Evolutionary conservation across 2,329 filamentous ascomycete genomes (phyloP).

Genomic region (Colletotrichum tabaci): DNA sequence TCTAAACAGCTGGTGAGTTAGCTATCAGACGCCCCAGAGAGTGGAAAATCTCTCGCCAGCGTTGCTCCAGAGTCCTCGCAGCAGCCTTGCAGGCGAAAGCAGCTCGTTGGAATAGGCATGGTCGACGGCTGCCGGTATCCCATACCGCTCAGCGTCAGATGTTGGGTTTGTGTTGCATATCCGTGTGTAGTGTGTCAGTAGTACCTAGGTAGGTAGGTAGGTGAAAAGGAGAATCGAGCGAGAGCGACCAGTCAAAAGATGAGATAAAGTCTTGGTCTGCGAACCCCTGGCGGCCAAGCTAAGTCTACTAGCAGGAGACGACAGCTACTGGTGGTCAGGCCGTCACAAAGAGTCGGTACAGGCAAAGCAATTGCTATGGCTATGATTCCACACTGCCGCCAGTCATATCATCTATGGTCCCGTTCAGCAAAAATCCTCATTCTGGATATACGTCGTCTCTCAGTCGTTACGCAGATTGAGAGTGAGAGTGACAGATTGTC

Average conservation of each 20-base stretch:
- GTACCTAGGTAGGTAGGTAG: background rate
- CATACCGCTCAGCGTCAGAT: conserved; percentile 34
- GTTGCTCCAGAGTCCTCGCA: too few species aligned
- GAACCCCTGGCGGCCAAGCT: conserved; percentile 20
- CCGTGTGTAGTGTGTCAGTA: background rate
- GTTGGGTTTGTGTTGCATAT: conserved; percentile 28
- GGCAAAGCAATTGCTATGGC: background rate
- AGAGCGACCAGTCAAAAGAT: conserved; percentile 9
- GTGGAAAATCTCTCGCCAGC: too few species aligned
- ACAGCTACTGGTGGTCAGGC: background rate
- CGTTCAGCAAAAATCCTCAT: background rate
- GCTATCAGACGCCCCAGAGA: too few species aligned
- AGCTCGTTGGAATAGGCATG: background rate
- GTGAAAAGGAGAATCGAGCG: conserved; percentile 21
- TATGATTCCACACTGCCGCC: background rate
- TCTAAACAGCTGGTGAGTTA: too few species aligned
- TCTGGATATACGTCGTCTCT: too few species aligned
- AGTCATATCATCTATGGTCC: background rate
- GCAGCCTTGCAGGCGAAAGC: background rate
- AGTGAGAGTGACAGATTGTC: too few species aligned
- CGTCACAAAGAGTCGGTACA: background rate
- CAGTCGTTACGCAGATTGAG: too few species aligned
- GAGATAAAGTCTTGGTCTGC: conserved; percentile 22
- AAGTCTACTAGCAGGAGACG: background rate
- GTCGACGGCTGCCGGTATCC: conserved; percentile 22